Evolutionary conservation across 306 rosid genomes (phyloP).

Genomic region (Acacia confusa): DNA sequence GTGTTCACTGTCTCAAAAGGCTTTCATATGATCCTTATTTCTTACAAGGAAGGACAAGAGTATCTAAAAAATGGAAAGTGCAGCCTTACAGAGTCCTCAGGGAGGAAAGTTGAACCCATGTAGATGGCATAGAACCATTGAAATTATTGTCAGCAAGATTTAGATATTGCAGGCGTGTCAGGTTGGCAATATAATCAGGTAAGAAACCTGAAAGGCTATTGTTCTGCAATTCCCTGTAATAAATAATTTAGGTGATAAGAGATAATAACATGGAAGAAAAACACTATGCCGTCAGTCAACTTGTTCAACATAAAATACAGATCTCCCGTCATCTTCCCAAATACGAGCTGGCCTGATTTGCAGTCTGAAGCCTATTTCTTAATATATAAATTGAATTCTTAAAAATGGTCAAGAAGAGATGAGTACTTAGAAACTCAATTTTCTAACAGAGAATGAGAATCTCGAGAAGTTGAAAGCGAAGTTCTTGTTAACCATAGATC

Average conservation of each 20-base stretch:
- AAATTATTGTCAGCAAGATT: constrained; percentile 76
- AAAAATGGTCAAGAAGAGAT: not conserved
- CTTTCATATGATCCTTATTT: not conserved
- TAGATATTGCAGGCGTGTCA: constrained; percentile 72
- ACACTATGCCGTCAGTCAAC: no score
- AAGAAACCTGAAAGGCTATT: constrained; percentile 67
- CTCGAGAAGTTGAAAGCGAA: not conserved
- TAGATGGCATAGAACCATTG: constrained; percentile 60
- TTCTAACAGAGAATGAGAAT: constrained; percentile 3
- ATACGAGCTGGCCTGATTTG: not conserved
- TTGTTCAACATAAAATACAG: not conserved
- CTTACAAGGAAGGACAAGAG: constrained; percentile 11
- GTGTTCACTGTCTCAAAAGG: constrained; percentile 9
- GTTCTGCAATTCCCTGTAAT: constrained; percentile 78
- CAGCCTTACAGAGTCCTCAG: constrained; percentile 79
- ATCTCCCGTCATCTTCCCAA: not conserved
- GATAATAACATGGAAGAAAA: not conserved
- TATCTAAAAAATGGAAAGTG: constrained; percentile 29
- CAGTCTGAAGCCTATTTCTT: not conserved
- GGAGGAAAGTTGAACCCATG: constrained; percentile 68
- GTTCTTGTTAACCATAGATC: not conserved
- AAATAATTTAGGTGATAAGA: not conserved
- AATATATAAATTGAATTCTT: not conserved
- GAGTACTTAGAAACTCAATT: not conserved
- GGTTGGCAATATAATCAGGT: constrained; percentile 72